Conservation (phyloP, 305 asterid species). For the Coffea humblotiana region DNA sequence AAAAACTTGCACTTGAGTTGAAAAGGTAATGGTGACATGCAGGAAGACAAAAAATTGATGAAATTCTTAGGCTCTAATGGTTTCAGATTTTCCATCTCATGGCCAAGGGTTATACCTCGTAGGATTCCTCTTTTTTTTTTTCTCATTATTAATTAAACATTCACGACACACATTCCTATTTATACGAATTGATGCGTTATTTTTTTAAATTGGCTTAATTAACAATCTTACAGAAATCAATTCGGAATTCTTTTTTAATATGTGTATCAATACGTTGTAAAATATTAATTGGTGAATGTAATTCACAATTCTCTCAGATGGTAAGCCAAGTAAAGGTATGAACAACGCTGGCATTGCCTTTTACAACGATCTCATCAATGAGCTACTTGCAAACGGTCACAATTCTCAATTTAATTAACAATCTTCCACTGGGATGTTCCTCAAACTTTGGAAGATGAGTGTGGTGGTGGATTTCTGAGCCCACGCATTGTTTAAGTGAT, state of each 20-base stretch:
- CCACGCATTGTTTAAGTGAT: too few species aligned
- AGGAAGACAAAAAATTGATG: constrained; percentile 8
- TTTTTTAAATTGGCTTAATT: too few species aligned
- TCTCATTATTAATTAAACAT: too few species aligned
- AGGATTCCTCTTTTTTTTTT: not conserved
- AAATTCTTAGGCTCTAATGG: not conserved
- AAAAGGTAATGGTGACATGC: not conserved
- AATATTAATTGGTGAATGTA: not conserved
- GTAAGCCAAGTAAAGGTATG: constrained; percentile 13
- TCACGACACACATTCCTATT: too few species aligned
- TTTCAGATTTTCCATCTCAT: constrained; percentile 14
- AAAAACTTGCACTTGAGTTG: not conserved
- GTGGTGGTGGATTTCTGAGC: too few species aligned
- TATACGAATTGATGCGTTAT: not conserved
- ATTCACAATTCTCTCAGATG: constrained; percentile 1
- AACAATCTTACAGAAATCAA: too few species aligned
- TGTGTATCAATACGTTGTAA: too few species aligned
- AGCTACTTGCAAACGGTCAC: not conserved
- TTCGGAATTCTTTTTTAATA: too few species aligned
- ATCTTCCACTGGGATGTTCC: too few species aligned
- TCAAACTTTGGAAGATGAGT: too few species aligned
- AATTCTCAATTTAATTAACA: too few species aligned
- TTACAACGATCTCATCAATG: constrained; percentile 16
- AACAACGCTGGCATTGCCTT: constrained; percentile 8
- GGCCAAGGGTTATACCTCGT: constrained; percentile 13